phyloP scores from a whole-genome alignment of 2,329 filamentous ascomycete genomes.

The Sporothrix euskadiensis region DNA sequence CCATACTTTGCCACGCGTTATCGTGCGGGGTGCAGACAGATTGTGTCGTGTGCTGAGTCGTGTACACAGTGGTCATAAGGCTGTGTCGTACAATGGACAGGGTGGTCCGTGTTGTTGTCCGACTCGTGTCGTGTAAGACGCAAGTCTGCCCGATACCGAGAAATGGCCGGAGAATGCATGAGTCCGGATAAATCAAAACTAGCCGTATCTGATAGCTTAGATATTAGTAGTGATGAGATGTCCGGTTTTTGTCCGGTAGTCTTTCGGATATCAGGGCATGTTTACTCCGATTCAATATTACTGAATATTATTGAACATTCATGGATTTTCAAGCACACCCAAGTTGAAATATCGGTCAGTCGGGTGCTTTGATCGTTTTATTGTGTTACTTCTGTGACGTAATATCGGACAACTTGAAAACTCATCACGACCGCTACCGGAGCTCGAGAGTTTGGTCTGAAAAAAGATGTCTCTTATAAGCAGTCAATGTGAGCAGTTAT shows the following conservation, averaged over 20 bases:
- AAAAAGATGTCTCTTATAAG: background rate
- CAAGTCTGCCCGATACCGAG: background rate
- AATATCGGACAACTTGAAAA: constrained; percentile 4
- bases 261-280: background rate
- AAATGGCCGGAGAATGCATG: background rate
- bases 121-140: background rate
- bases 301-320: no score
- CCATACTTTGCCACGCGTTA: background rate
- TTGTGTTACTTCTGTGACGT: background rate
- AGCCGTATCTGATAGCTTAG: background rate
- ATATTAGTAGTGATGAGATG: background rate
- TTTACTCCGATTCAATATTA: no score
- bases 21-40: background rate
- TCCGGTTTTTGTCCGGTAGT: background rate
- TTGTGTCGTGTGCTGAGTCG: background rate
- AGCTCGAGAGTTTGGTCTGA: background rate
- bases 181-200: background rate
- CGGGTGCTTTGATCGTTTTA: background rate
- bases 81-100: background rate
- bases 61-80: background rate
- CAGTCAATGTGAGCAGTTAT: background rate
- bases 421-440: background rate
- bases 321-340: no score
- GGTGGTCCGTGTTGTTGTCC: background rate
- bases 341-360: no score